Base-by-base conservation (phyloP, 2,329 filamentous ascomycete genomes). In the Colletotrichum chrysophilum region DNA sequence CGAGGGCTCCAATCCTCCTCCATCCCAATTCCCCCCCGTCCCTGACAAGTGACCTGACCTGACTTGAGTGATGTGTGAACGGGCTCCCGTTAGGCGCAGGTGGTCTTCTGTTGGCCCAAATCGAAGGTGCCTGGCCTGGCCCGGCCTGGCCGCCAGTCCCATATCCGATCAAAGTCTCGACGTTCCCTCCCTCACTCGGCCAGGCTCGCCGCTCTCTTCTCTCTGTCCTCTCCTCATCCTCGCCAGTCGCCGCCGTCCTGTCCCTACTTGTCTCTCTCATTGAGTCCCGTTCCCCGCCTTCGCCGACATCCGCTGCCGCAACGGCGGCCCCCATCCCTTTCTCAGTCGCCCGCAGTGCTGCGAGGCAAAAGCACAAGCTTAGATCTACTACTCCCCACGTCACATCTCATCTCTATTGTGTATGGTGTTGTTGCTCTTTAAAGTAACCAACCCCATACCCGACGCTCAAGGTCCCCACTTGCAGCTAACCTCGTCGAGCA, bases 81-180 rank as follows among this genome's bases (percentile, higher is more conserved):
- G 55, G 14, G 24, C 24, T 43, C 48, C 14, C 13, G 34, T 68
- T 68, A 55, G 62, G 73, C 64, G 70, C 55, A 48, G 66, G 70
- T 48, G 60, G 26, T 70, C 58, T 52, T 60, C 34, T 70, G 66
- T 60, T 66, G 34, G 48, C 24, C 62, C 24, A 75, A 55, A 67
- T 67, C 65, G 58, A 14, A 10, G 36, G 18, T 43, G 55, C 61
- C 66, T 65, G 43, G 70, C 36, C 58, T 74, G 66, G 71, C 71
- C 61, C 67, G 71, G 67, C 71, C 74, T 56, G 66, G 71, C 61
- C 70, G 66, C 28, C 26, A 64, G 62, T 74, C 61, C 74, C 74
- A 76, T 70, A 61, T 76, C 66, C 74, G 70, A 74, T 76, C 66
- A 70, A 74, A 74, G 71, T 74, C 71, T 70, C 74, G 70, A 71